Base-by-base conservation (phyloP, 495 filamentous ascomycete species). In the Annulohypoxylon maeteangense region DNA sequence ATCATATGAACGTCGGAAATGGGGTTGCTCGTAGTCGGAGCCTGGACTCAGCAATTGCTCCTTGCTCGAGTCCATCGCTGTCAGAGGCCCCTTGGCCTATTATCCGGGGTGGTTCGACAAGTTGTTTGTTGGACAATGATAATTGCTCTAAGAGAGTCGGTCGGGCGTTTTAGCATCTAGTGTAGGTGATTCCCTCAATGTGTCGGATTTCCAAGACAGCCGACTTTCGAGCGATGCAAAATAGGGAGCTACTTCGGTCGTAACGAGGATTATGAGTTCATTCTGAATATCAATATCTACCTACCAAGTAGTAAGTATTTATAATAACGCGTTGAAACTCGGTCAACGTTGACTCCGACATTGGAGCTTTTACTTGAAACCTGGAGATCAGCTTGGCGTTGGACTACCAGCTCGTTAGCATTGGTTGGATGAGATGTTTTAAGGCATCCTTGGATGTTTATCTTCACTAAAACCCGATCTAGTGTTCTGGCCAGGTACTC, bases 1-100 rank as follows among this genome's bases (percentile, higher is more conserved):
- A 31, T 80, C 79, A 10, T 68, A 75, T 2, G 75, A 75, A 5
- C 40, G 71, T 7, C 79, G 66, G 44, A 76, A 74, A 60, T 31
- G 55, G 6, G 78, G 65, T 7, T 54, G 51, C 38, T 63, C 62
- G 20, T 56, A 27, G 34, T 62, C 58, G 62, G 53, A 60, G n/a
- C 45, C 44, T 0, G 73, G 74, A 66, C 72, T 79, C 31, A 71
- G 54, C 68, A 67, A 45, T 32, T 70, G 62, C 51, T 70, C 61
- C 50, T 74, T 72, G 25, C 56, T 55, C 2, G 60, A 72, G 23
- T 65, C 68, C 63, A 74, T 74, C 34, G 42, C 50, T 4, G 20
- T 58, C 12, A n/a, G 16, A 38, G 27, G 22, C 23, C 50, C 14
- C 10, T 4, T 10, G 38, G 27, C 62, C 16, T 12, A 36, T 42